A percentile compares a stretch with the other conserved stretches of the same genome.
phyloP scores from a whole-genome alignment of 805 yeast species.

The Monosporozyma unispora region DNA sequence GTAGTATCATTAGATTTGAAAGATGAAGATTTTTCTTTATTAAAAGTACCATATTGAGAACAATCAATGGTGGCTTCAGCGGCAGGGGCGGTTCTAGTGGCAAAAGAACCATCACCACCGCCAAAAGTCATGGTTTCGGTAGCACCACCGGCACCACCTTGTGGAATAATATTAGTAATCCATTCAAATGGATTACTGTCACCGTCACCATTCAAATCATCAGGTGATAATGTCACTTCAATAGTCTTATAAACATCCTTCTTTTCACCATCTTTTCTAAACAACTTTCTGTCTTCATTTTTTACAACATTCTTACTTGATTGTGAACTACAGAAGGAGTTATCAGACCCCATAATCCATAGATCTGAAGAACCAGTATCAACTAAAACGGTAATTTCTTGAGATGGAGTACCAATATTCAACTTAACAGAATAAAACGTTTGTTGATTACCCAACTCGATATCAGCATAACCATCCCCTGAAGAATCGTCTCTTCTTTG shows the following conservation, averaged over 20 bases:
- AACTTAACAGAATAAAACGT: conserved; percentile 40
- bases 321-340: conserved; percentile 26
- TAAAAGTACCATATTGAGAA: conserved; percentile 33
- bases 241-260: neutral
- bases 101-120: conserved; percentile 33
- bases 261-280: neutral
- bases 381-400: conserved; percentile 44
- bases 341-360: conserved; percentile 39
- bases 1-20: conserved; percentile 28
- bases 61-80: conserved; percentile 24
- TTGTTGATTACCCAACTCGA: conserved; percentile 29
- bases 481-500: conserved; percentile 1
- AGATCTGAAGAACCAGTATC: conserved; percentile 75
- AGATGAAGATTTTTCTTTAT: conserved; percentile 26
- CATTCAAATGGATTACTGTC: neutral
- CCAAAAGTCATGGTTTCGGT: neutral
- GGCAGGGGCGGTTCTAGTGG: conserved; percentile 22
- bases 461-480: neutral
- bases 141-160: neutral
- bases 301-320: neutral
- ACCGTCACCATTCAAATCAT: neutral
- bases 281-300: neutral
- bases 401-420: conserved; percentile 49
- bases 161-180: neutral
- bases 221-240: neutral